Conservation (phyloP, 139 green algal genomes). For the Haematococcus sp. region DNA sequence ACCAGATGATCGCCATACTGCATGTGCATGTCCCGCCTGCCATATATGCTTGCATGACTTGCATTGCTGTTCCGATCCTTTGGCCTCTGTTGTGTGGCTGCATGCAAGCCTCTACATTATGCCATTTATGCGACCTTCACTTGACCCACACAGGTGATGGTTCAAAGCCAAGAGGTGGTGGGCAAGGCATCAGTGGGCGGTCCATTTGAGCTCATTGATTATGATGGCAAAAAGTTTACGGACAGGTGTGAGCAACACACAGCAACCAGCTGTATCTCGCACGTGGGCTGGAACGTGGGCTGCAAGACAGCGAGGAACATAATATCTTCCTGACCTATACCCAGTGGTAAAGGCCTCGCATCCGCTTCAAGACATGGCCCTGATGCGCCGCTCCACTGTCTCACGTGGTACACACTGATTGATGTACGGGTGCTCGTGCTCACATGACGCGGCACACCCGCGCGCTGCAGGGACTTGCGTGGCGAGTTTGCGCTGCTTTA, state of each 20-base stretch:
- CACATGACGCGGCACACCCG: not conserved
- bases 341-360: too few species aligned
- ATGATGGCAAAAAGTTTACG: conserved; percentile 72
- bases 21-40: not conserved
- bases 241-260: conserved; percentile 8
- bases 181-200: conserved; percentile 88
- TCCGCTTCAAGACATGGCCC: too few species aligned
- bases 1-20: not conserved
- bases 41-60: too few species aligned
- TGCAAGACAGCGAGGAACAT: too few species aligned
- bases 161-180: conserved; percentile 50
- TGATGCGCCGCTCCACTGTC: too few species aligned
- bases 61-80: too few species aligned
- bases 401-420: too few species aligned
- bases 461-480: conserved; percentile 64
- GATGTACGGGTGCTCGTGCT: too few species aligned
- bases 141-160: conserved; percentile 26
- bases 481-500: conserved; percentile 92
- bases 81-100: not conserved
- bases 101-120: not conserved
- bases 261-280: not conserved
- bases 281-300: too few species aligned
- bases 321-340: too few species aligned
- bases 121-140: not conserved
- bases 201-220: conserved; percentile 83